These are phyloP conservation scores for Sindora glabra DNA, from an alignment of 306 rosid genomes.

Conservation along the genomic window DNA sequence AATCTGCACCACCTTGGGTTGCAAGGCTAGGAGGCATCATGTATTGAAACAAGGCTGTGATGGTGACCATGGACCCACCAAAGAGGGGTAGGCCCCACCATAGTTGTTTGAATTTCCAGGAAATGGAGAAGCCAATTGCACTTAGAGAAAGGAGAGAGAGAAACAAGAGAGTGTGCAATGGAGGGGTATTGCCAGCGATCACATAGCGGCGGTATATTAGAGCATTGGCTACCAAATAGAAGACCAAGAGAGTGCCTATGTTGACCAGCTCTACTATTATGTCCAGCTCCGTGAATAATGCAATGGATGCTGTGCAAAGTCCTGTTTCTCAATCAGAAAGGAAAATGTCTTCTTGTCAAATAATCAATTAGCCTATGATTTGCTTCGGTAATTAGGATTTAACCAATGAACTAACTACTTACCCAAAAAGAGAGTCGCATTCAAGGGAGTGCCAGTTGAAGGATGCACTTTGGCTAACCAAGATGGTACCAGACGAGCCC, in stretches of 20 bases:
- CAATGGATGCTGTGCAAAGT: conserved; percentile 78
- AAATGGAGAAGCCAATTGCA: conserved; percentile 60
- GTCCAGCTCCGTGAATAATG: conserved; percentile 74
- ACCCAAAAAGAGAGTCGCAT: conserved; percentile 81
- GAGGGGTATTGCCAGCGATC: conserved; percentile 39
- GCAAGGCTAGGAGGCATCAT: conserved; percentile 32
- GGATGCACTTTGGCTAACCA: conserved; percentile 95
- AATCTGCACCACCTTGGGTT: conserved; percentile 13
- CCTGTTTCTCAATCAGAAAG: conserved; percentile 27
- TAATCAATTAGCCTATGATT: too few species aligned
- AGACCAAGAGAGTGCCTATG: conserved; percentile 72
- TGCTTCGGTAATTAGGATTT: too few species aligned
- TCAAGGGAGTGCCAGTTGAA: conserved; percentile 82
- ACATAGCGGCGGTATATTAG: conserved; percentile 69
- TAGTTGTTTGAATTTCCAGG: conserved; percentile 58
- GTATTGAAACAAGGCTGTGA: conserved; percentile 56
- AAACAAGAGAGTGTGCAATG: conserved; percentile 44
- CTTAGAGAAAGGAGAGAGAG: conserved; percentile 56
- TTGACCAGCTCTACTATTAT: conserved; percentile 60
- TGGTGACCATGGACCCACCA: conserved; percentile 34
- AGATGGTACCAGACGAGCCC: conserved; percentile 73
- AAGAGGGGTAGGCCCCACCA: conserved; percentile 63
- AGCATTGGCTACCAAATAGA: conserved; percentile 93
- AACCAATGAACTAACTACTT: neutral
- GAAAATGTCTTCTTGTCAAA: too few species aligned